These are phyloP conservation scores for Austroboletus niveus DNA, from an alignment of 1,284 basidiomycete species.

Conservation along the genomic window DNA sequence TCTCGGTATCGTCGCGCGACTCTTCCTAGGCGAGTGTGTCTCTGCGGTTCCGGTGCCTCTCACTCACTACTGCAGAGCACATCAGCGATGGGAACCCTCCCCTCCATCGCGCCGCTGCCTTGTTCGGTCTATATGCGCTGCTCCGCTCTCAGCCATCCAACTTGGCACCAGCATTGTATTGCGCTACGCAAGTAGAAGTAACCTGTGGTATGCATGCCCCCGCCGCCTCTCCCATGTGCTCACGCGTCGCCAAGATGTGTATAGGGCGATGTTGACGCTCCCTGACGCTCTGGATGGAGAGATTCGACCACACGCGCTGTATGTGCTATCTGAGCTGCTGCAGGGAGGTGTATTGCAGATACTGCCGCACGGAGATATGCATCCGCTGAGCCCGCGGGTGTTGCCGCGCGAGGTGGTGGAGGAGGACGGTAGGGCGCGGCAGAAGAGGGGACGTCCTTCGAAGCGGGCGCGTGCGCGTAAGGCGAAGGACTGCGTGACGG, in stretches of 20 bases:
- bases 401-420: slow-evolving; percentile 65
- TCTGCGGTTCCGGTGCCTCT: background rate
- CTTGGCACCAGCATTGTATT: slow-evolving; percentile 48
- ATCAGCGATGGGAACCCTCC: slow-evolving; percentile 46
- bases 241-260: slow-evolving; percentile 46
- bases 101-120: slow-evolving; percentile 50
- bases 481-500: slow-evolving; percentile 48
- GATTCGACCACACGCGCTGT: slow-evolving; percentile 47
- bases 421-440: slow-evolving; percentile 32
- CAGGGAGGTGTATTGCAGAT: slow-evolving; percentile 54
- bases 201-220: slow-evolving; percentile 49
- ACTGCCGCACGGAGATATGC: slow-evolving; percentile 49
- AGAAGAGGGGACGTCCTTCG: slow-evolving; percentile 67
- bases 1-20: slow-evolving; percentile 51
- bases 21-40: slow-evolving; percentile 59
- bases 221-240: background rate
- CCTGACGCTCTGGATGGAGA: slow-evolving; percentile 41
- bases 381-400: slow-evolving; percentile 55
- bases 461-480: slow-evolving; percentile 57
- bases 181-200: slow-evolving; percentile 50
- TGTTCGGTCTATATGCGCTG: slow-evolving; percentile 70
- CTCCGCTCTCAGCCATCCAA: slow-evolving; percentile 60
- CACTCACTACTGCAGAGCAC: slow-evolving; percentile 44
- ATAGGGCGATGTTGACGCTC: slow-evolving; percentile 45
- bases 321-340: slow-evolving; percentile 48